Evolutionary conservation across 805 yeast genomes (phyloP), one percentile per base, ranked within the genome.

Genomic region (Hanseniaspora hatyaiensis): DNA sequence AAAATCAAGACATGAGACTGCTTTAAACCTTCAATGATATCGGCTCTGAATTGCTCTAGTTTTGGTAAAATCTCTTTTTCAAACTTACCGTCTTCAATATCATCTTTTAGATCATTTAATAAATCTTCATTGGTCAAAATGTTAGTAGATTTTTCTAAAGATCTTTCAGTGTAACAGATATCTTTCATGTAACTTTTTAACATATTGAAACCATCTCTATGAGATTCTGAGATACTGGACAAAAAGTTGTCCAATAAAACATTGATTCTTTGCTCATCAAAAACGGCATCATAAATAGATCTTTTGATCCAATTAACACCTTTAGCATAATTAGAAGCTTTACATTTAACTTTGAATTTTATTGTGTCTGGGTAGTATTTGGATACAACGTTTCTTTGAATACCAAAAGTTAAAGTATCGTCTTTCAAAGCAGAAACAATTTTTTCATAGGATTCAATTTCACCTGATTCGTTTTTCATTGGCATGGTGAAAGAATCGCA

Each of bases 221-320:
- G 60, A 23, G 63, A 50, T 50, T 63, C 65, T 44, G 63, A 65
- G 32, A 66, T 63, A 8, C 70, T 65, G 39, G 63, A 63, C 44
- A 67, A 53, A 39, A 65, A 58, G 40, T 66, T 67, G 44, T 69
- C 72, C 9, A 64, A 50, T 15, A 80, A 69, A 23, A 84, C 75
- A 54, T 73, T 71, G 20, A 86, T 73, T 60, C 96, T 71, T 9
- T 75, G 70, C 52, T 75, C 77, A 49, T 87, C 95, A 60, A 83
- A 85, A 6, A 74, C 71, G 24, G 82, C 73, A 54, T 75, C 71
- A 60, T 75, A 78, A 55, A 87, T 63, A 16, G 82, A 70, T 50
- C 77, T 76, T 37, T 68, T 63, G 36, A 84, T 67, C 97, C 97
- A 92, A 20, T 76, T 73, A 33, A 88, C 77, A 1, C 89, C 86